Percentiles rank a stretch among this genome's conserved stretches.
These are phyloP conservation scores for Nakataea oryzae DNA, from an alignment of 2,329 filamentous ascomycete genomes.

Conservation along the genomic window DNA sequence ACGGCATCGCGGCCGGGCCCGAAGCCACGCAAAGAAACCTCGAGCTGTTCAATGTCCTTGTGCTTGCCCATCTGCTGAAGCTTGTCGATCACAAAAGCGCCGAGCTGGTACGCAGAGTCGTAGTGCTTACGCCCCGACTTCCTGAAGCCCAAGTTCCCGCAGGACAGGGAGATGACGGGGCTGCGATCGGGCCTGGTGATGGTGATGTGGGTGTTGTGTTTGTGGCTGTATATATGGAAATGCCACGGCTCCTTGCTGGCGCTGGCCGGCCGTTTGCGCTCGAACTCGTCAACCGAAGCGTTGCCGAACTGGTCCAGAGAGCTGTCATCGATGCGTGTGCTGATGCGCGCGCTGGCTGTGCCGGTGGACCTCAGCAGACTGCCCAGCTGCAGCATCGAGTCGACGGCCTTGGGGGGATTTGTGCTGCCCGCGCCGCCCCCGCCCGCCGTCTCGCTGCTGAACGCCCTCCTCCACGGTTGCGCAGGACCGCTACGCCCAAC, in stretches of 20 bases:
- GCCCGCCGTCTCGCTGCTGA: not conserved
- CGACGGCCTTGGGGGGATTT: not conserved
- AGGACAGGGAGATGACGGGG: slow-evolving; percentile 68
- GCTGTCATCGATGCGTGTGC: not conserved
- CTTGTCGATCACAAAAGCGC: slow-evolving; percentile 70
- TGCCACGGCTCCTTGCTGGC: slow-evolving; percentile 56
- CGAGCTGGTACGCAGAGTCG: slow-evolving; percentile 86
- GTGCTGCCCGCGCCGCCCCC: not conserved
- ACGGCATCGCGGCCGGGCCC: slow-evolving; percentile 81
- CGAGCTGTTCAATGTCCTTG: slow-evolving; percentile 63
- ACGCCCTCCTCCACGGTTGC: not conserved
- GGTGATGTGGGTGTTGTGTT: slow-evolving; percentile 93
- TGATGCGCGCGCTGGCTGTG: not conserved
- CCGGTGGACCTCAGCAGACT: not conserved
- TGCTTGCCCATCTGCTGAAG: slow-evolving; percentile 76
- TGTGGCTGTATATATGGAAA: slow-evolving; percentile 76
- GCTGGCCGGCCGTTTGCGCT: not conserved
- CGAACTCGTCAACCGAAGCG: not conserved
- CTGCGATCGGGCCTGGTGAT: slow-evolving; percentile 73
- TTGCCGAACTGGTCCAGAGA: not conserved
- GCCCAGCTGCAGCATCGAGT: not conserved
- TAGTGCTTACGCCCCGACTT: slow-evolving; percentile 73
- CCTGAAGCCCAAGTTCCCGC: slow-evolving; percentile 85
- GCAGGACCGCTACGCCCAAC: not conserved
- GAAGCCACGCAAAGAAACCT: slow-evolving; percentile 77